Percentiles rank a stretch among this genome's conserved stretches.
Evolutionary conservation across 345 rosid genomes (phyloP).

Genomic region (Brassica napus): DNA sequence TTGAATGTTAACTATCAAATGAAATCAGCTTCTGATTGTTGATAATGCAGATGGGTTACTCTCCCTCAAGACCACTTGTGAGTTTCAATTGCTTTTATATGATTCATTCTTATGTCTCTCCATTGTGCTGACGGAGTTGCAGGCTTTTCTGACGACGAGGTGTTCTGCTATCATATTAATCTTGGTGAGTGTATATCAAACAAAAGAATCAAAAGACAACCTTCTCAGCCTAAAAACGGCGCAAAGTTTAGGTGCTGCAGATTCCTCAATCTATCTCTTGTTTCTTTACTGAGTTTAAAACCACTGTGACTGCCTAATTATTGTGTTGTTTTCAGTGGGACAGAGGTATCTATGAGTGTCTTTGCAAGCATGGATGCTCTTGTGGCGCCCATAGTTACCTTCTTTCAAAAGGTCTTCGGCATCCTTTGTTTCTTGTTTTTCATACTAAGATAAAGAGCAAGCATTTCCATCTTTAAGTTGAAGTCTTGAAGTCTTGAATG

Average conservation of each 20-base stretch:
- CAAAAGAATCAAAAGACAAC: slow-evolving; percentile 54
- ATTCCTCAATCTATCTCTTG: not conserved
- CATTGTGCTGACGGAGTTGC: slow-evolving; percentile 30
- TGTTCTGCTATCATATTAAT: slow-evolving; percentile 57
- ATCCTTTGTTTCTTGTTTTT: slow-evolving; percentile 8
- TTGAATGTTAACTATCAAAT: not conserved
- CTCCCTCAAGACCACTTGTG: slow-evolving; percentile 73
- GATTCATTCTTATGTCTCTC: not conserved
- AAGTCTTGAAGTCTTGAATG: not conserved
- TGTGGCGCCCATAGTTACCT: slow-evolving; percentile 44
- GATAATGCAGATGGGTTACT: slow-evolving; percentile 73
- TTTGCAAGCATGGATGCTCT: slow-evolving; percentile 54
- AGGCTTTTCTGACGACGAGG: slow-evolving; percentile 64
- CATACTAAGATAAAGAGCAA: not conserved
- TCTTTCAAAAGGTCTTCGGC: slow-evolving; percentile 64
- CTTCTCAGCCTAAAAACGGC: slow-evolving; percentile 75
- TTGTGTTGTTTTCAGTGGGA: slow-evolving; percentile 56
- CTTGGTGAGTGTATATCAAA: slow-evolving; percentile 48
- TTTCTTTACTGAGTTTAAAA: not conserved
- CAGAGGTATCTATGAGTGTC: slow-evolving; percentile 61
- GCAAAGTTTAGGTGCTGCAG: slow-evolving; percentile 63
- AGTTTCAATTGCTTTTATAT: slow-evolving; percentile 33
- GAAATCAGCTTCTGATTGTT: not conserved
- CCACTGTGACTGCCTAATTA: not conserved
- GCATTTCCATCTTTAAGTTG: not conserved